These are phyloP conservation scores for Suillus weaverae DNA, from an alignment of 768 basidiomycete species.

Conservation along the genomic window DNA sequence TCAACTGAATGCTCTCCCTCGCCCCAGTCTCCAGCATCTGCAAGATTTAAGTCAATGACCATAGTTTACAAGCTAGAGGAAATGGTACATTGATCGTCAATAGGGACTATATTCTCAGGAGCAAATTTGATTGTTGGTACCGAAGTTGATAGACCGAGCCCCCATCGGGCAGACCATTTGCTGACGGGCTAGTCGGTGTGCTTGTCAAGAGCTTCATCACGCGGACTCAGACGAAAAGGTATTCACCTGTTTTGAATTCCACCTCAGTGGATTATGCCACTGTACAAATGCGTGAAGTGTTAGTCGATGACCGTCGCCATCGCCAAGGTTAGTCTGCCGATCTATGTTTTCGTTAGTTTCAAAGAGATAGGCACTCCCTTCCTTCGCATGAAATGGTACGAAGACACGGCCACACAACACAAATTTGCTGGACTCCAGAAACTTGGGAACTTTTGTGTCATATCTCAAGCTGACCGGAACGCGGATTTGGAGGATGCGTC, in stretches of 20 bases:
- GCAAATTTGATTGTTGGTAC: constrained; percentile 57
- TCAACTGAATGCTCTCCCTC: constrained; percentile 43
- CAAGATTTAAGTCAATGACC: background rate
- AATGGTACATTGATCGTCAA: constrained; percentile 52
- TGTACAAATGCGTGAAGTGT: constrained; percentile 52
- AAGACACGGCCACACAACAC: constrained; percentile 66
- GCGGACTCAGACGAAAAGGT: background rate
- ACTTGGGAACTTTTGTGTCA: constrained; percentile 15
- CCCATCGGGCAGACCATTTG: constrained; percentile 67
- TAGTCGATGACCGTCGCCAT: constrained; percentile 50
- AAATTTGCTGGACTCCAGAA: constrained; percentile 49
- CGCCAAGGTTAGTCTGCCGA: constrained; percentile 31
- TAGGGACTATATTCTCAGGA: constrained; percentile 48
- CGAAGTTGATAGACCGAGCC: constrained; percentile 65
- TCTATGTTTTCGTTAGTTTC: constrained; percentile 55
- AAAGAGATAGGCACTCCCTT: constrained; percentile 57
- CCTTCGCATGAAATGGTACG: constrained; percentile 64
- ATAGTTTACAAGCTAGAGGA: background rate
- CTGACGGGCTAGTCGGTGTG: constrained; percentile 49
- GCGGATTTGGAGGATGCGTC: constrained; percentile 58
- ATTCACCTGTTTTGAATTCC: constrained; percentile 61
- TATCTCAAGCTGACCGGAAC: constrained; percentile 43
- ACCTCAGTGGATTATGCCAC: constrained; percentile 63
- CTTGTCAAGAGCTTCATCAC: constrained; percentile 1
- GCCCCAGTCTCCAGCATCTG: constrained; percentile 18